phyloP scores from a whole-genome alignment of 306 rosid species.

The Casuarina cunninghamiana region DNA sequence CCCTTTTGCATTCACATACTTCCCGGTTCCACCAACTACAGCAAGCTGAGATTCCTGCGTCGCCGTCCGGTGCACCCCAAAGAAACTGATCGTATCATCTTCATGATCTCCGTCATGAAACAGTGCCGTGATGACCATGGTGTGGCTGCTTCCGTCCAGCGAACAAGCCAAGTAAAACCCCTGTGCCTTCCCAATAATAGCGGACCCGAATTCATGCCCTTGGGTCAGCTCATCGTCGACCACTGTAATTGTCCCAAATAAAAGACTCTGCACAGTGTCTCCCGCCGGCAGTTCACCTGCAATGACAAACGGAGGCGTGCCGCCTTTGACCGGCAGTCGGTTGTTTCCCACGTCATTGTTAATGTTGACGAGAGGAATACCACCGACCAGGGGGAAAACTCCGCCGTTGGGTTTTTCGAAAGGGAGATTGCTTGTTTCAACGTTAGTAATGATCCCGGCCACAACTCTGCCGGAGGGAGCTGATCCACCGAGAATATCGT shows the following conservation, averaged over 20 bases:
- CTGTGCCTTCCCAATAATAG: constrained; percentile 58
- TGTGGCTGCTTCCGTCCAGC: constrained; percentile 76
- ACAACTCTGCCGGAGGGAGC: not conserved
- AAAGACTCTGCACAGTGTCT: constrained; percentile 66
- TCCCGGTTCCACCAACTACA: constrained; percentile 85
- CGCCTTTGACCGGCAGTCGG: not conserved
- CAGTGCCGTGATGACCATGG: constrained; percentile 44
- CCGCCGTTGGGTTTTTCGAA: constrained; percentile 44
- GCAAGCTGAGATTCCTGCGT: constrained; percentile 63
- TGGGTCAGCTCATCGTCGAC: constrained; percentile 72
- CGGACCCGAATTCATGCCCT: constrained; percentile 57
- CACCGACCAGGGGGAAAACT: too few relatives aligned
- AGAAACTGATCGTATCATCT: constrained; percentile 67
- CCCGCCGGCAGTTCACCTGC: constrained; percentile 44
- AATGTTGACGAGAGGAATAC: too few relatives aligned
- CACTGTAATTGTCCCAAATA: constrained; percentile 67
- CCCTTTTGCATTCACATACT: constrained; percentile 74
- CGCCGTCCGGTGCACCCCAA: constrained; percentile 78
- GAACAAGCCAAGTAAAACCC: constrained; percentile 81
- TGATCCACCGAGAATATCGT: constrained; percentile 41
- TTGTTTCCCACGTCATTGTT: too few relatives aligned
- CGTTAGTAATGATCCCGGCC: too few relatives aligned
- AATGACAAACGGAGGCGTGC: constrained; percentile 29
- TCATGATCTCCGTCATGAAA: constrained; percentile 21
- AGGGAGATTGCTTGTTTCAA: constrained; percentile 9